These are phyloP conservation scores for Tranzscheliella williamsii DNA, from an alignment of 1,284 basidiomycete genomes.

Conservation along the genomic window DNA sequence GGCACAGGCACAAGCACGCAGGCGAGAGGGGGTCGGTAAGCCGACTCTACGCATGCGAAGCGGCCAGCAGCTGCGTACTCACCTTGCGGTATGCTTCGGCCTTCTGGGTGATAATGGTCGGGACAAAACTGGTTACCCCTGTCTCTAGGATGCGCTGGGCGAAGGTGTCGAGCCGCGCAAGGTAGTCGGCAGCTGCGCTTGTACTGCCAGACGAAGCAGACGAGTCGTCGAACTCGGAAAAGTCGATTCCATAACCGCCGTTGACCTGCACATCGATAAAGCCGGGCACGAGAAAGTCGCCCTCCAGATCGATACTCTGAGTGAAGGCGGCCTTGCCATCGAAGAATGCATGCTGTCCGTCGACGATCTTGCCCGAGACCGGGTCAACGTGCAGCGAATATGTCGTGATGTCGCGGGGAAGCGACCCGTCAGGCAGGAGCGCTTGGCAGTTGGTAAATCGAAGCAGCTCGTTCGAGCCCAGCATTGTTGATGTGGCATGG, in stretches of 20 bases:
- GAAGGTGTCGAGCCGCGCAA: conserved; percentile 70
- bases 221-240: conserved; percentile 67
- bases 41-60: too few relatives aligned
- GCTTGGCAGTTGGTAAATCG: conserved; percentile 35
- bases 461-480: too few relatives aligned
- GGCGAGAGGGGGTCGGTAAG: too few relatives aligned
- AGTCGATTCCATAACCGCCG: conserved; percentile 86
- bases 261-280: conserved; percentile 81
- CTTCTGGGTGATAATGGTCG: conserved; percentile 24
- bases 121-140: conserved; percentile 78
- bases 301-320: conserved; percentile 17
- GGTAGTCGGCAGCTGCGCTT: conserved; percentile 52
- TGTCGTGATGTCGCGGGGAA: conserved; percentile 5
- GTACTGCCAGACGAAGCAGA: conserved; percentile 64
- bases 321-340: conserved; percentile 4
- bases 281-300: conserved; percentile 67
- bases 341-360: conserved; percentile 30
- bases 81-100: conserved; percentile 33
- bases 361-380: conserved; percentile 9
- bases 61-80: too few relatives aligned
- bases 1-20: too few relatives aligned
- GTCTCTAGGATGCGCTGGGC: conserved; percentile 79
- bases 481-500: too few relatives aligned
- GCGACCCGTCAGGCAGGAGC: conserved; percentile 15
- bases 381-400: conserved; percentile 30